phyloP scores from a whole-genome alignment of 768 basidiomycete genomes.

The Collybiopsis luxurians region DNA sequence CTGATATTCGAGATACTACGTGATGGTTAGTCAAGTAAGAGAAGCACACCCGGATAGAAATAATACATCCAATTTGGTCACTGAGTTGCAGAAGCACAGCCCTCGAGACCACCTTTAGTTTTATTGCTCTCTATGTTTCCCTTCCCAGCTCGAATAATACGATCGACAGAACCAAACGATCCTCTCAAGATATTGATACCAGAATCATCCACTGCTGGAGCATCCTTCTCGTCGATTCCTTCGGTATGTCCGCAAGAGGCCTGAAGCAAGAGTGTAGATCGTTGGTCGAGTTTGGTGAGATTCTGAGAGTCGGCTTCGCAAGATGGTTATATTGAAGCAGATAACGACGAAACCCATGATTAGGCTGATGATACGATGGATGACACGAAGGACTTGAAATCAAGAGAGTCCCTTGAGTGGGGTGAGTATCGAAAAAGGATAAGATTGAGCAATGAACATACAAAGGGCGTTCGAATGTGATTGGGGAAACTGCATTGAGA shows the following conservation, averaged over 20 bases:
- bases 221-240: constrained; percentile 66
- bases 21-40: too few species aligned
- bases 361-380: constrained; percentile 89
- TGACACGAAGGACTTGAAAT: constrained; percentile 70
- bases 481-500: too few species aligned
- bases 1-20: too few species aligned
- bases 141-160: constrained; percentile 86
- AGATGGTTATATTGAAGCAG: constrained; percentile 88
- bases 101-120: too few species aligned
- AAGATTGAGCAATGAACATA: too few species aligned
- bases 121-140: too few species aligned
- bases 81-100: too few species aligned
- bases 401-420: constrained; percentile 73
- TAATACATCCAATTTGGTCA: too few species aligned
- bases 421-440: neutral
- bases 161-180: constrained; percentile 87
- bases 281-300: constrained; percentile 79
- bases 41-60: too few species aligned
- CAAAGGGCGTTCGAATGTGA: too few species aligned
- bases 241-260: constrained; percentile 77
- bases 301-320: constrained; percentile 91
- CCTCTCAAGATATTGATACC: constrained; percentile 92
- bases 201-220: constrained; percentile 74
- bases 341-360: constrained; percentile 92
- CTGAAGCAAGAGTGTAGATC: constrained; percentile 86